A percentile compares a stretch with the other conserved stretches of the same genome.
These are phyloP conservation scores for Hemerocallis citrina DNA, from an alignment of 106 monocot genomes.

Conservation along the genomic window DNA sequence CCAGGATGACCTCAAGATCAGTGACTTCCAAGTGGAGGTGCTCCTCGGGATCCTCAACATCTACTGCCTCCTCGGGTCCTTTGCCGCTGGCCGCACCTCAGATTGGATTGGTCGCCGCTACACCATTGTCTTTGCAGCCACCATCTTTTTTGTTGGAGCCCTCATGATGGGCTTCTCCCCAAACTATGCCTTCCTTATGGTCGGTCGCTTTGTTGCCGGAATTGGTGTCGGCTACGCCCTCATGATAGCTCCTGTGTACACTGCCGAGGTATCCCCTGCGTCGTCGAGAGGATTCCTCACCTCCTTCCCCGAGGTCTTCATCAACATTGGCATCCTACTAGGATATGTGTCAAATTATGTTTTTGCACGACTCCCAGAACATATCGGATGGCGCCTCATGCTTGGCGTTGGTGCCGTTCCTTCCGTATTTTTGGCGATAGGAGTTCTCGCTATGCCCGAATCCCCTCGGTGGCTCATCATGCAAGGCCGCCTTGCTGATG, in stretches of 20 bases:
- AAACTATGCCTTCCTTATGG: slow-evolving; percentile 65
- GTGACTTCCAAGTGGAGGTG: slow-evolving; percentile 47
- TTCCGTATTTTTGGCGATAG: slow-evolving; percentile 6
- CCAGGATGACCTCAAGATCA: slow-evolving; percentile 47
- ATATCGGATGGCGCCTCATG: slow-evolving; percentile 17
- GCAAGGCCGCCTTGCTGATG: slow-evolving; percentile 44
- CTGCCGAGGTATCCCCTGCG: slow-evolving; percentile 42
- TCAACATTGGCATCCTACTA: slow-evolving; percentile 33
- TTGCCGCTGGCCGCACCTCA: slow-evolving; percentile 61
- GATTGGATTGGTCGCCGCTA: slow-evolving; percentile 70
- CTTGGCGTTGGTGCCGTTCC: slow-evolving; percentile 19
- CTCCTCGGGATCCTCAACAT: slow-evolving; percentile 69
- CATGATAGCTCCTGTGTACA: slow-evolving; percentile 69
- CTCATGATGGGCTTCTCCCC: slow-evolving; percentile 68
- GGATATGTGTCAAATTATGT: slow-evolving; percentile 19
- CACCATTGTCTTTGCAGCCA: slow-evolving; percentile 61
- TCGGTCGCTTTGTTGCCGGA: slow-evolving; percentile 73
- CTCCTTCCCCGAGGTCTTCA: slow-evolving; percentile 43
- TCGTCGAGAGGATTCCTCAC: slow-evolving; percentile 31
- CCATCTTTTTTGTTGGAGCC: slow-evolving; percentile 73
- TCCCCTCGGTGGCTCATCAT: slow-evolving; percentile 59
- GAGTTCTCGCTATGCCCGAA: slow-evolving; percentile 44
- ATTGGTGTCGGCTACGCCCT: slow-evolving; percentile 66
- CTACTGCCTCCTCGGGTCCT: slow-evolving; percentile 57
- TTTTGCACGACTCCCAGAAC: slow-evolving; percentile 2